Conservation (phyloP, 768 basidiomycete species). For the Coprinopsis strossmayeri region DNA sequence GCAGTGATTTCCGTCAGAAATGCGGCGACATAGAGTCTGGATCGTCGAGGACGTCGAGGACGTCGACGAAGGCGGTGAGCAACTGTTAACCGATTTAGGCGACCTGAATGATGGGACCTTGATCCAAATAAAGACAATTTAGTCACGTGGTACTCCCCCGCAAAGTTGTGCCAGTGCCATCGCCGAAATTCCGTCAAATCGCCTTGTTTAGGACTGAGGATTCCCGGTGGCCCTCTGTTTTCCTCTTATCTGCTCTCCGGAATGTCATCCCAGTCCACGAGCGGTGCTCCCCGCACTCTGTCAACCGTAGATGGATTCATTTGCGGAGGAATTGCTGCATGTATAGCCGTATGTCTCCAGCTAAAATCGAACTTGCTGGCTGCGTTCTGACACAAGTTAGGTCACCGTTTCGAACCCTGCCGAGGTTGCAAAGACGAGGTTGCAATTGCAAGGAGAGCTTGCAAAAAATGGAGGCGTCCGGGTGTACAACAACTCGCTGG, state of each 20-base stretch:
- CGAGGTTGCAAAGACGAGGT: slow-evolving; percentile 87
- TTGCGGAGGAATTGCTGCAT: slow-evolving; percentile 88
- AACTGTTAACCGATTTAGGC: not conserved
- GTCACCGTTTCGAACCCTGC: slow-evolving; percentile 77
- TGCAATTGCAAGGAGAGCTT: slow-evolving; percentile 95
- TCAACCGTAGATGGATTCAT: slow-evolving; percentile 78
- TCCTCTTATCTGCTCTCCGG: not conserved
- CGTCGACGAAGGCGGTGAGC: not conserved
- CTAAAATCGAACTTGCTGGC: too few species aligned
- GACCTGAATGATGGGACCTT: not conserved
- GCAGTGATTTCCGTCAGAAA: not conserved
- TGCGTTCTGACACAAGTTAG: slow-evolving; percentile 36
- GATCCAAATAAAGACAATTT: not conserved
- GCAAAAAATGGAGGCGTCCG: slow-evolving; percentile 62
- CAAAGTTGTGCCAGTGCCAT: not conserved
- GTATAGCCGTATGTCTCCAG: slow-evolving; percentile 63
- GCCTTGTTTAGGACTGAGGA: not conserved
- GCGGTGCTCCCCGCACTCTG: slow-evolving; percentile 25
- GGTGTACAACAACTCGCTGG: slow-evolving; percentile 85
- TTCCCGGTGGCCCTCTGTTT: not conserved
- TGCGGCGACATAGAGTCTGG: not conserved
- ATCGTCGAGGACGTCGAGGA: not conserved
- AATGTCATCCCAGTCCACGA: slow-evolving; percentile 13
- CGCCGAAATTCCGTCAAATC: slow-evolving; percentile 1
- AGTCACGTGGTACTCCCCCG: slow-evolving; percentile 3